These are phyloP conservation scores for Lichtheimia corymbifera DNA, from an alignment of 371 early-diverging fungal species.

Conservation along the genomic window DNA sequence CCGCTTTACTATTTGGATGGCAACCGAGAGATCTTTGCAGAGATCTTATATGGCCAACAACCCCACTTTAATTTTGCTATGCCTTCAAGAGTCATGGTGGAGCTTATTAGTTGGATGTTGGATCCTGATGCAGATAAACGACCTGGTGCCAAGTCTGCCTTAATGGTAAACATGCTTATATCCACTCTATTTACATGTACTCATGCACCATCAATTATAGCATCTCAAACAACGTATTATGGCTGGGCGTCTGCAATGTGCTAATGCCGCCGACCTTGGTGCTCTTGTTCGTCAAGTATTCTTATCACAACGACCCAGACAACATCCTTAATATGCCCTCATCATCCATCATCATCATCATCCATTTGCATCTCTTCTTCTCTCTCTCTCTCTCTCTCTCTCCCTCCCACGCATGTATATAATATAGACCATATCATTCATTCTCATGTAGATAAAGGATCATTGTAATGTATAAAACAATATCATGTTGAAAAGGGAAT, in stretches of 20 bases:
- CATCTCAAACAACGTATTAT: conserved; percentile 25
- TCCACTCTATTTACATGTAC: background rate
- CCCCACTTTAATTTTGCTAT: conserved; percentile 45
- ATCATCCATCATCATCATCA: too few relatives aligned
- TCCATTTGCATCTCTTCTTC: too few relatives aligned
- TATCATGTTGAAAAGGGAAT: too few relatives aligned
- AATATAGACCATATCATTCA: too few relatives aligned
- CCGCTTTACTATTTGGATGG: conserved; percentile 49
- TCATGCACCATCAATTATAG: conserved; percentile 1
- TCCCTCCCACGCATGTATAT: too few relatives aligned
- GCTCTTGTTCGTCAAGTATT: conserved; percentile 43
- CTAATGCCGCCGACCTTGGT: conserved; percentile 37
- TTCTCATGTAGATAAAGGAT: too few relatives aligned
- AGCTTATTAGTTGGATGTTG: conserved; percentile 44
- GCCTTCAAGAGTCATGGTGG: conserved; percentile 34
- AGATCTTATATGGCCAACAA: conserved; percentile 37
- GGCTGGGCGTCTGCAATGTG: conserved; percentile 30
- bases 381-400: too few relatives aligned
- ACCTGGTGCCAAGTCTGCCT: conserved; percentile 37
- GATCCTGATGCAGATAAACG: conserved; percentile 32
- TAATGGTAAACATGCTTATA: conserved; percentile 13
- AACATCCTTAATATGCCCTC: too few relatives aligned
- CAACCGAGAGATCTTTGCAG: conserved; percentile 42
- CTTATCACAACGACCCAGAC: background rate
- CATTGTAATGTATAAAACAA: too few relatives aligned